Conservation (phyloP, 2,329 filamentous ascomycete genomes). For the Hirsutella minnesotensis region DNA sequence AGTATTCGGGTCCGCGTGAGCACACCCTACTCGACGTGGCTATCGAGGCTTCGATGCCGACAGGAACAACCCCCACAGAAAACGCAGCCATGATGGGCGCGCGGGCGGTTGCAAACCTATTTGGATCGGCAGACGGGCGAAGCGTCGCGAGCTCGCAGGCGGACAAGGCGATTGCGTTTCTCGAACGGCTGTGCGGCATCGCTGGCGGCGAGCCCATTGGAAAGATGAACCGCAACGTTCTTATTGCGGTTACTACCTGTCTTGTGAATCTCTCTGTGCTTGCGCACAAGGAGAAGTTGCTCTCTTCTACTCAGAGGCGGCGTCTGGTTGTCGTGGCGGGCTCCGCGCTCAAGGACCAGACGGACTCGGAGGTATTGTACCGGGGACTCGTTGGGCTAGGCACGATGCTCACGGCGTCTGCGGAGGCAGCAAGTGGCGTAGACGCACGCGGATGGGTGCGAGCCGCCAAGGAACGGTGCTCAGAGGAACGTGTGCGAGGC, state of each 20-base stretch:
- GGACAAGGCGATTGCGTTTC: conserved; percentile 47
- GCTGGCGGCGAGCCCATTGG: conserved; percentile 35
- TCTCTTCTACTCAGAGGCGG: conserved; percentile 18
- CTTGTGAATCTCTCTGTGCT: conserved; percentile 79
- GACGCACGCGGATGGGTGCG: conserved; percentile 28
- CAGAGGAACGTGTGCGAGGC: conserved; percentile 35
- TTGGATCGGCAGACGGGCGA: conserved; percentile 62
- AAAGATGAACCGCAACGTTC: conserved; percentile 61
- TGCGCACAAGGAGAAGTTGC: conserved; percentile 34
- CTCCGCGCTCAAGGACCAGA: conserved; percentile 51
- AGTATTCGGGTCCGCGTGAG: conserved; percentile 38
- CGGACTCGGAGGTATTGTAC: conserved; percentile 74
- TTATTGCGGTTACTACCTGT: conserved; percentile 70
- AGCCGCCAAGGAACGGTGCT: conserved; percentile 28
- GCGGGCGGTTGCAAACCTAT: conserved; percentile 73
- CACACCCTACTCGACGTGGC: conserved; percentile 48
- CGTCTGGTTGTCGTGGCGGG: conserved; percentile 49
- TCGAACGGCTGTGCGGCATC: conserved; percentile 50
- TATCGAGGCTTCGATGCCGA: conserved; percentile 24
- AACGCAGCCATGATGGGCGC: conserved; percentile 85
- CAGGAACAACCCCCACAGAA: conserved; percentile 48
- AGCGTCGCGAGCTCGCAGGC: conserved; percentile 45
- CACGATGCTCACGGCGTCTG: conserved; percentile 50
- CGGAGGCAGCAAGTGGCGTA: conserved; percentile 28
- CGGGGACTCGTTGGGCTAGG: conserved; percentile 73